phyloP scores from a whole-genome alignment of 306 rosid genomes.

The Sesbania bispinosa region DNA sequence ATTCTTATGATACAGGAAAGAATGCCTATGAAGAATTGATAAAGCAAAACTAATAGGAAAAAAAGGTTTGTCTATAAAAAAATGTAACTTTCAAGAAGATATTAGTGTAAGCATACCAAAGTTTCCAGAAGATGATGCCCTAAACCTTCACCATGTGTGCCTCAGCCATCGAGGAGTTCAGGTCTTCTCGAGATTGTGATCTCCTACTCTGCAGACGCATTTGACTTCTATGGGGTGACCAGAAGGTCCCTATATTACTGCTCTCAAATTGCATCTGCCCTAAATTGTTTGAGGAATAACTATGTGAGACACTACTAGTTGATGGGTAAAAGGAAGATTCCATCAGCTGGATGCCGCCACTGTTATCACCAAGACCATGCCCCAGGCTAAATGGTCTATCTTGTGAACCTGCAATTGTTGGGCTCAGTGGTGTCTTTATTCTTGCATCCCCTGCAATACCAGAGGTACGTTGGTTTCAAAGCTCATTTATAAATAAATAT shows the following conservation, averaged over 20 bases:
- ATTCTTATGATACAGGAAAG: constrained; percentile 45
- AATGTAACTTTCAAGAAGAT: constrained; percentile 26
- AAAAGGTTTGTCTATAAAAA: constrained; percentile 1
- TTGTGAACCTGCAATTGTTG: constrained; percentile 59
- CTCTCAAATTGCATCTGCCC: constrained; percentile 78
- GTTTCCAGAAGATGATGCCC: constrained; percentile 37
- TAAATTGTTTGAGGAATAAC: constrained; percentile 81
- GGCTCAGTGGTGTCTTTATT: constrained; percentile 86
- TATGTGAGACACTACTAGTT: constrained; percentile 64
- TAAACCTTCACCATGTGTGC: constrained; percentile 70
- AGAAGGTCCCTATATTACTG: constrained; percentile 61
- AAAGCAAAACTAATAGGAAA: constrained; percentile 25
- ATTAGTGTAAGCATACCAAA: constrained; percentile 42
- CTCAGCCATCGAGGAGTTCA: constrained; percentile 68
- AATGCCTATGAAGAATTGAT: constrained; percentile 39
- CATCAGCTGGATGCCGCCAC: constrained; percentile 64
- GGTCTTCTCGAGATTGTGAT: constrained; percentile 97
- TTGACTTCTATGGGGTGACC: constrained; percentile 86
- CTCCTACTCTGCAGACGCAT: constrained; percentile 96
- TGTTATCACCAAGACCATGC: constrained; percentile 44
- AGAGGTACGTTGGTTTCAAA: constrained; percentile 8
- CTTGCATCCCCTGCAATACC: constrained; percentile 72
- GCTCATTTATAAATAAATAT: constrained; percentile 1
- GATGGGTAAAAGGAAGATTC: constrained; percentile 73
- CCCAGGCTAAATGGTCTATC: constrained; percentile 68